phyloP scores from a whole-genome alignment of 163 green algal species.

The Chlorella variabilis region DNA sequence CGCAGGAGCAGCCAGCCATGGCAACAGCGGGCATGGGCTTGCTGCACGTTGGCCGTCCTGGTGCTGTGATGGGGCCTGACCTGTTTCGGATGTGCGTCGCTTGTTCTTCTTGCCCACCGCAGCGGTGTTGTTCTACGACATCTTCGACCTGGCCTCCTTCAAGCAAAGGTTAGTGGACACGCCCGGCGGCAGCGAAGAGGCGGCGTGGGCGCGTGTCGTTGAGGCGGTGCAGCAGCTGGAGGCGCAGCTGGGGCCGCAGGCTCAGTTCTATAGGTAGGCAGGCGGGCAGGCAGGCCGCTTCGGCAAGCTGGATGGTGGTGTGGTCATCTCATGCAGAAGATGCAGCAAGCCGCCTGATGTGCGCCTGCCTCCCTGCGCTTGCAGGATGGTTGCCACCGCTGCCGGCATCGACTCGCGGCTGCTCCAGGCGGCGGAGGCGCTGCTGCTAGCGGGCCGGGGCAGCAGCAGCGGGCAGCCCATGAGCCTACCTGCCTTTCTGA shows the following conservation, averaged over 20 bases:
- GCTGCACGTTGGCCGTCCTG: too few species aligned
- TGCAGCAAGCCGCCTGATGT: too few species aligned
- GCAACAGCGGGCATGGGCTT: too few species aligned
- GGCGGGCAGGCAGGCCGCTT: not conserved
- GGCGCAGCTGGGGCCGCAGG: not conserved
- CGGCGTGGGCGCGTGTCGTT: not conserved
- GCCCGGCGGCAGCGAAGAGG: not conserved
- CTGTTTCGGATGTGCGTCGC: too few species aligned
- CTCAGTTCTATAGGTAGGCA: slow-evolving; percentile 27
- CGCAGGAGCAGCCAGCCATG: too few species aligned
- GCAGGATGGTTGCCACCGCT: slow-evolving; percentile 27
- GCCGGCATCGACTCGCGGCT: slow-evolving; percentile 14
- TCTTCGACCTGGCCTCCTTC: slow-evolving; percentile 21
- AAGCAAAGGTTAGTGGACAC: slow-evolving; percentile 10
- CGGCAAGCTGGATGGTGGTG: not conserved
- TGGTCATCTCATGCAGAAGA: not conserved
- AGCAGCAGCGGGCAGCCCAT: slow-evolving; percentile 5
- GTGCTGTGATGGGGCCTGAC: too few species aligned
- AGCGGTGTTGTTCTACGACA: slow-evolving; percentile 26
- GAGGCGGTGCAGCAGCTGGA: not conserved
- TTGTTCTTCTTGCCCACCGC: too few species aligned
- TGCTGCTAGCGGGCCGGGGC: slow-evolving; percentile 19
- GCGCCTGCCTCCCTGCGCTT: too few species aligned
- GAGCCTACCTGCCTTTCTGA: slow-evolving; percentile 1
- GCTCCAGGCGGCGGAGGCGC: slow-evolving; percentile 6